A percentile compares a stretch with the other conserved stretches of the same genome.
phyloP scores from a whole-genome alignment of 805 yeast genomes.

The Monosporozyma servazzii region DNA sequence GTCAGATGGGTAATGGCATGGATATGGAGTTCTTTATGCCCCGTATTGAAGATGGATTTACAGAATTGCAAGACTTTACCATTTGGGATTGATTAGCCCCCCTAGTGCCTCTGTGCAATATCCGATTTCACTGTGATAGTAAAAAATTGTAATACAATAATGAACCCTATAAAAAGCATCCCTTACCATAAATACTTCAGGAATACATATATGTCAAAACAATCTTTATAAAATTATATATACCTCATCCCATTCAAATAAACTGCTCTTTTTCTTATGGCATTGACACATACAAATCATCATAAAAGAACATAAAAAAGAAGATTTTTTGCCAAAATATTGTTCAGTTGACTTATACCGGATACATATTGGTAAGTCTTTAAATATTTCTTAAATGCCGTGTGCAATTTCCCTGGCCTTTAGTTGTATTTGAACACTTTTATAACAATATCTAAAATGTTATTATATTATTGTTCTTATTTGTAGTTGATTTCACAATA shows the following conservation, averaged over 20 bases:
- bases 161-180: not conserved
- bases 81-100: slow-evolving; percentile 23
- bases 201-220: not conserved
- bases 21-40: slow-evolving; percentile 7
- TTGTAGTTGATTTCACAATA: too few species aligned
- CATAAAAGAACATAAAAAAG: too few species aligned
- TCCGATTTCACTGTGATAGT: not conserved
- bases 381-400: too few species aligned
- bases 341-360: too few species aligned
- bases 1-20: not conserved
- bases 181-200: not conserved
- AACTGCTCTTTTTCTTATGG: not conserved
- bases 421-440: too few species aligned
- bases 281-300: not conserved
- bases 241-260: not conserved
- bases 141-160: not conserved
- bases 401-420: too few species aligned
- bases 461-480: too few species aligned
- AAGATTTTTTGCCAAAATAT: not conserved
- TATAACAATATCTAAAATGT: too few species aligned
- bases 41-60: slow-evolving; percentile 18
- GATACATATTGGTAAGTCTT: too few species aligned
- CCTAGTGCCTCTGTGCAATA: not conserved
- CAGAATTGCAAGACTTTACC: slow-evolving; percentile 26
- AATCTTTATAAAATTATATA: not conserved